Conservation (phyloP, 306 rosid species). For the Crataegus laevigata region DNA sequence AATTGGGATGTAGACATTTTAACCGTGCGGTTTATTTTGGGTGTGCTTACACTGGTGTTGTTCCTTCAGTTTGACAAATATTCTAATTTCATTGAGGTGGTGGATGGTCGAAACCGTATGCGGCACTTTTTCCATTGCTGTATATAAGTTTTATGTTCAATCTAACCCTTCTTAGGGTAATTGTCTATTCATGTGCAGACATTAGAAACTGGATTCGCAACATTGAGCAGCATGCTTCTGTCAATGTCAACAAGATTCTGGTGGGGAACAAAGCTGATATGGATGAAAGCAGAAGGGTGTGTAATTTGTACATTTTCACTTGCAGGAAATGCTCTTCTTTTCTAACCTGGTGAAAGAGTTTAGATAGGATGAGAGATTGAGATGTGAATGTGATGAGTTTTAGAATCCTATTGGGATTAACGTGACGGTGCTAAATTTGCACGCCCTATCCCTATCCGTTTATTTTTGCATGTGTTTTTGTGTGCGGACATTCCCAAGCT, state of each 20-base stretch:
- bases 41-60: neutral
- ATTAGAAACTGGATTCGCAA: constrained; percentile 87
- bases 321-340: constrained; percentile 3
- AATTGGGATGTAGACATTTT: neutral
- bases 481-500: neutral
- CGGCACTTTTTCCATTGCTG: neutral
- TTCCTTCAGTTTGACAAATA: neutral
- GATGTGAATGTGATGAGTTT: neutral
- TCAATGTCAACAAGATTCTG: constrained; percentile 68
- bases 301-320: constrained; percentile 3
- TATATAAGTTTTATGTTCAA: neutral
- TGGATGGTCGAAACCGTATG: neutral
- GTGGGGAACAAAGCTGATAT: constrained; percentile 88
- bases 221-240: constrained; percentile 82
- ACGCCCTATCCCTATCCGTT: neutral
- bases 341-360: neutral
- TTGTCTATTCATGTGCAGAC: constrained; percentile 35
- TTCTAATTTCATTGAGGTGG: neutral
- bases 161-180: constrained; percentile 12
- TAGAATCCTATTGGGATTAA: neutral
- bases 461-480: neutral
- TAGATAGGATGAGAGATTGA: neutral
- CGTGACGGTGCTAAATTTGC: neutral
- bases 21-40: neutral
- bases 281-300: constrained; percentile 83